phyloP scores from a whole-genome alignment of 129 eudicot species.

The Chrysanthemum lavandulifolium region DNA sequence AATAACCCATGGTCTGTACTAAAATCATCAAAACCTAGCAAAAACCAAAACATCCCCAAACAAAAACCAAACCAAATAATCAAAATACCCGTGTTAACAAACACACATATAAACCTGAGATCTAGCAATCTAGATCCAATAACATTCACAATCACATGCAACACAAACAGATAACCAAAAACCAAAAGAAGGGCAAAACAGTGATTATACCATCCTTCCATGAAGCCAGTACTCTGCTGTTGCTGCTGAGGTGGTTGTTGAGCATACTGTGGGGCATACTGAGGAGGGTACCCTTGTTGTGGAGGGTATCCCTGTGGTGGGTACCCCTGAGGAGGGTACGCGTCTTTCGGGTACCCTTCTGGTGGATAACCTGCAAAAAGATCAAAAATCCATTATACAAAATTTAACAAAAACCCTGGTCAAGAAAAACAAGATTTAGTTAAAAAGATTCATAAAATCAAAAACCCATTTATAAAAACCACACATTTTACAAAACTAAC shows the following conservation, averaged over 20 bases:
- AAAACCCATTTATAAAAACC: no score
- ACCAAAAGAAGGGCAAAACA: background rate
- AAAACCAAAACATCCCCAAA: background rate
- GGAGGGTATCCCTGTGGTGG: slow-evolving; percentile 58
- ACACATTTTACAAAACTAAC: no score
- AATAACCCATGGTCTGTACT: background rate
- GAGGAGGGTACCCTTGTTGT: slow-evolving; percentile 59
- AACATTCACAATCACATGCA: slow-evolving; percentile 15
- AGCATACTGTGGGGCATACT: slow-evolving; percentile 61
- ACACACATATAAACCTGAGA: slow-evolving; percentile 12
- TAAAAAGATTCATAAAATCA: no score
- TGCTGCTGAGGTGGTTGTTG: slow-evolving; percentile 51
- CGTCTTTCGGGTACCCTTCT: slow-evolving; percentile 68
- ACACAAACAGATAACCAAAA: background rate
- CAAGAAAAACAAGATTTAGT: no score
- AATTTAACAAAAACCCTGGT: slow-evolving; percentile 40
- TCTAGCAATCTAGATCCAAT: background rate
- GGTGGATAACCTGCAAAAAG: slow-evolving; percentile 59
- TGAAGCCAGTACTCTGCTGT: slow-evolving; percentile 16
- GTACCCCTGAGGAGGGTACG: slow-evolving; percentile 64
- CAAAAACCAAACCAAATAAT: slow-evolving; percentile 4
- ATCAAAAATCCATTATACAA: background rate
- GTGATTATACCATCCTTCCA: slow-evolving; percentile 37
- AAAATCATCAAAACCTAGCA: slow-evolving; percentile 17
- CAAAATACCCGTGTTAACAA: slow-evolving; percentile 16